phyloP scores from a whole-genome alignment of 768 basidiomycete species.

The Russula olivacea region DNA sequence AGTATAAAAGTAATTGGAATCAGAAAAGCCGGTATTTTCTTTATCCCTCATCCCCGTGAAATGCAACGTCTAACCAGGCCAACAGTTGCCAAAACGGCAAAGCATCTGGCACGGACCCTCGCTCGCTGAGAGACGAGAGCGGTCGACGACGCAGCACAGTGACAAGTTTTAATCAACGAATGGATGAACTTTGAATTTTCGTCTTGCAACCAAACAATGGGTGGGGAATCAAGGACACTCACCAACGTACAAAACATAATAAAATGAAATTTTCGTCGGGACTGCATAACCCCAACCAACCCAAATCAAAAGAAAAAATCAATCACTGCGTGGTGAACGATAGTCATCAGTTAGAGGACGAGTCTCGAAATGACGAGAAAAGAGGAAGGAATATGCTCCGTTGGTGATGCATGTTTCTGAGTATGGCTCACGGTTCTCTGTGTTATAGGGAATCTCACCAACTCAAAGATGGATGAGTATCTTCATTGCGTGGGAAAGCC shows the following conservation, averaged over 20 bases:
- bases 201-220: constrained; percentile 7
- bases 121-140: constrained; percentile 12
- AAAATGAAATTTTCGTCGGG: no score
- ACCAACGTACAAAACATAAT: no score
- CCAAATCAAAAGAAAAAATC: background rate
- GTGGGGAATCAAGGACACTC: background rate
- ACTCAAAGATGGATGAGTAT: constrained; percentile 26
- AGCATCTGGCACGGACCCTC: constrained; percentile 4
- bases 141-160: constrained; percentile 12
- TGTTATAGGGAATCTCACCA: constrained; percentile 19
- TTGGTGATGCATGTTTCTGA: constrained; percentile 28
- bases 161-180: constrained; percentile 25
- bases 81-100: constrained; percentile 22
- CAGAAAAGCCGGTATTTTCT: constrained; percentile 27
- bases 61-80: constrained; percentile 10
- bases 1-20: constrained; percentile 1
- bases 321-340: background rate
- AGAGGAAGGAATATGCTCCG: constrained; percentile 11
- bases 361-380: background rate
- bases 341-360: background rate
- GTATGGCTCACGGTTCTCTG: constrained; percentile 21
- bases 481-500: constrained; percentile 21
- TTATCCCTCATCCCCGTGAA: constrained; percentile 13
- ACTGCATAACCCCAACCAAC: background rate
- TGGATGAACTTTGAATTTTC: constrained; percentile 27